Conservation (phyloP, 306 rosid species). For the Glycine latifolia region DNA sequence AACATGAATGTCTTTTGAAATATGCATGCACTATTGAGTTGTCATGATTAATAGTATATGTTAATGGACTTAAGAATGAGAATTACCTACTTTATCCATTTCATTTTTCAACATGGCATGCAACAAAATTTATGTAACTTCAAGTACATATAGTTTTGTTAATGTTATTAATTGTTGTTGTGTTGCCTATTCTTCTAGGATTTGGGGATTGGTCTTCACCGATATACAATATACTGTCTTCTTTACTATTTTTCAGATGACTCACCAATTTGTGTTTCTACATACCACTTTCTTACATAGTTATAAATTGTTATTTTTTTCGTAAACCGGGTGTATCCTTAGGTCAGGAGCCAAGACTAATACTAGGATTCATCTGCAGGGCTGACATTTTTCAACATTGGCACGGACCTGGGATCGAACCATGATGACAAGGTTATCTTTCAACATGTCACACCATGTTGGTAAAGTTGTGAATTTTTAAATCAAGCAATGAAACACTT, state of each 20-base stretch:
- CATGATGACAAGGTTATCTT: no score
- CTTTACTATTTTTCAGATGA: conserved; percentile 19
- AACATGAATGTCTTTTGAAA: conserved; percentile 34
- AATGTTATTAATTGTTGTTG: background rate
- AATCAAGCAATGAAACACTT: background rate
- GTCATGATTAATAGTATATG: conserved; percentile 5
- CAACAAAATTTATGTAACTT: conserved; percentile 15
- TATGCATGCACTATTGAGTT: background rate
- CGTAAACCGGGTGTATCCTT: no score
- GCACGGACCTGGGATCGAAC: no score
- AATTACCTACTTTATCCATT: background rate
- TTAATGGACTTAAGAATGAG: conserved; percentile 27
- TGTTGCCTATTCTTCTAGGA: background rate
- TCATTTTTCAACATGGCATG: conserved; percentile 19
- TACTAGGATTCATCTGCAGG: no score
- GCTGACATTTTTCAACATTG: no score
- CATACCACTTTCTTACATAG: background rate
- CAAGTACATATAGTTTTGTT: background rate
- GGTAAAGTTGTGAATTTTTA: background rate
- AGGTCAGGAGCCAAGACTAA: no score
- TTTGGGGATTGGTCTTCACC: background rate
- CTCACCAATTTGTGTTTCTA: conserved; percentile 12
- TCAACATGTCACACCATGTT: no score
- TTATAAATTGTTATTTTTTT: no score
- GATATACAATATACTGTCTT: background rate